phyloP scores from a whole-genome alignment of 2,329 filamentous ascomycete species.

The Lachnellula hyalina region DNA sequence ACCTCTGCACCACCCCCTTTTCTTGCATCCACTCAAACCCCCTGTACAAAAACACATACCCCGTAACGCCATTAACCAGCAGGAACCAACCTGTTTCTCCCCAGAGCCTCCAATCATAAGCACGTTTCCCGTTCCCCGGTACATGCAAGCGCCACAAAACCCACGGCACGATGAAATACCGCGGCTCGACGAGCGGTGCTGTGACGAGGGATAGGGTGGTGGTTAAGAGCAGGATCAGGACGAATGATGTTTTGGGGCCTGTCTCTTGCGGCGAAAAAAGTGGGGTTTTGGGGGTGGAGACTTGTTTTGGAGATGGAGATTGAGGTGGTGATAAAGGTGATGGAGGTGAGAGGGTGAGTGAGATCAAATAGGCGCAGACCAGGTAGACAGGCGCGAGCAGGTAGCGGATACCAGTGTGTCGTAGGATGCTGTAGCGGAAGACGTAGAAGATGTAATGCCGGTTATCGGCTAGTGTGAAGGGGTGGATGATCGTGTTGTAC shows the following conservation, averaged over 20 bases:
- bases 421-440: slow-evolving; percentile 76
- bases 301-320: slow-evolving; percentile 8
- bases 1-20: slow-evolving; percentile 60
- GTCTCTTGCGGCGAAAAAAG: background rate
- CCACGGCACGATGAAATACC: slow-evolving; percentile 96
- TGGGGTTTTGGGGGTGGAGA: background rate
- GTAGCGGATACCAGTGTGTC: slow-evolving; percentile 59
- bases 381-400: slow-evolving; percentile 66
- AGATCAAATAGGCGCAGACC: slow-evolving; percentile 61
- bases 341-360: slow-evolving; percentile 53
- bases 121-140: slow-evolving; percentile 37
- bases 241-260: slow-evolving; percentile 43
- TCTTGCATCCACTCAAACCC: slow-evolving; percentile 57
- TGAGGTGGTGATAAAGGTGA: slow-evolving; percentile 15
- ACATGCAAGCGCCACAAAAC: slow-evolving; percentile 84
- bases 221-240: slow-evolving; percentile 56
- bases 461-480: slow-evolving; percentile 94
- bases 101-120: slow-evolving; percentile 33
- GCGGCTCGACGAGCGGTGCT: slow-evolving; percentile 87
- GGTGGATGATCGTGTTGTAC: slow-evolving; percentile 90
- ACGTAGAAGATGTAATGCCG: slow-evolving; percentile 96
- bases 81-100: slow-evolving; percentile 68
- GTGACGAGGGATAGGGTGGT: slow-evolving; percentile 76
- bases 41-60: slow-evolving; percentile 64
- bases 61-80: slow-evolving; percentile 58